Percentiles rank a stretch among this genome's conserved stretches.
phyloP scores from a whole-genome alignment of 768 basidiomycete genomes.

The Daedaleopsis nitida region DNA sequence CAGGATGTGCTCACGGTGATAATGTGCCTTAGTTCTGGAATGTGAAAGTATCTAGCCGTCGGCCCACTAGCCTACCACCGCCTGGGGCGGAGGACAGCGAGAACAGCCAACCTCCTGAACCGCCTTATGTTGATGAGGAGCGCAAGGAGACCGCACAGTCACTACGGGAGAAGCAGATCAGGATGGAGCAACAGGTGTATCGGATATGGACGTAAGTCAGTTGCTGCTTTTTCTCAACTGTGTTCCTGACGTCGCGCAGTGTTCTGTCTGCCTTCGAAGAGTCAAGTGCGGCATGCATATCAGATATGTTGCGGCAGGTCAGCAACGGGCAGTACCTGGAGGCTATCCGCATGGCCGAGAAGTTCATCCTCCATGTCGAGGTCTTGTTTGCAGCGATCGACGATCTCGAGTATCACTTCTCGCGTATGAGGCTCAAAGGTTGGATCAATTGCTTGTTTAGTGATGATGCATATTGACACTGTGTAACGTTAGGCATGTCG shows the following conservation, averaged over 20 bases:
- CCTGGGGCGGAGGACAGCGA: conserved; percentile 52
- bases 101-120: conserved; percentile 36
- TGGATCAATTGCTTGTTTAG: conserved; percentile 26
- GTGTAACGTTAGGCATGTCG: conserved; percentile 75
- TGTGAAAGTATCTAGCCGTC: conserved; percentile 83
- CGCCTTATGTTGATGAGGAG: conserved; percentile 77
- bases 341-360: conserved; percentile 97
- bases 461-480: background rate
- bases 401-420: conserved; percentile 90
- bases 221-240: conserved; percentile 7
- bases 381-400: conserved; percentile 97
- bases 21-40: conserved; percentile 89
- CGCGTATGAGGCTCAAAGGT: conserved; percentile 84
- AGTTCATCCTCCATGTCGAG: conserved; percentile 98
- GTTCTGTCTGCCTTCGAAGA: conserved; percentile 98
- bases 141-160: conserved; percentile 72
- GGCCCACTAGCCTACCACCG: conserved; percentile 59
- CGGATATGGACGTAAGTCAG: conserved; percentile 95
- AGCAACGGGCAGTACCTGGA: conserved; percentile 96
- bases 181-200: conserved; percentile 97
- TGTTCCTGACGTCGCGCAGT: conserved; percentile 36
- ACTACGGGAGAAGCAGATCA: conserved; percentile 85
- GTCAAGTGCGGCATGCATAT: conserved; percentile 98
- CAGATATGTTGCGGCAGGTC: conserved; percentile 97
- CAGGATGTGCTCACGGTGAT: background rate